Evolutionary conservation across 192 early-diverging fungal species (phyloP).

Genomic region (Phlyctochytrium arcticum): DNA sequence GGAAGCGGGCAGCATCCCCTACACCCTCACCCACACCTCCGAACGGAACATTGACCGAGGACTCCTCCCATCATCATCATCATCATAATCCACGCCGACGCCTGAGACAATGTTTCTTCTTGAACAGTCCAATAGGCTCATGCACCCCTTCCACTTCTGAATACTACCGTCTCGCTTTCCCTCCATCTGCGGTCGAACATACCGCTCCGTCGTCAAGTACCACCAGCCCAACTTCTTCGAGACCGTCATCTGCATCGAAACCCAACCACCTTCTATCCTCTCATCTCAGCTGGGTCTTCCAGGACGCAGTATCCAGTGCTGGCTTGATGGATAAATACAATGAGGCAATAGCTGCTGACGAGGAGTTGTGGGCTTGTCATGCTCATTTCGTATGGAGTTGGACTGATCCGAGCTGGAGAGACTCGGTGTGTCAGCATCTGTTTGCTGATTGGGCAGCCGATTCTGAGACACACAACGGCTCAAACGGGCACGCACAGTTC

Average conservation of each 20-base stretch:
- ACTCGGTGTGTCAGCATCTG: background rate
- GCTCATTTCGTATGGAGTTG: constrained; percentile 8
- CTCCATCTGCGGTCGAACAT: no score
- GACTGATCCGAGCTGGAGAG: constrained; percentile 3
- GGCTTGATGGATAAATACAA: background rate
- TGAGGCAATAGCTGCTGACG: background rate
- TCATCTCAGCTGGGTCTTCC: background rate
- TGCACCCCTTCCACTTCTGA: constrained; percentile 19
- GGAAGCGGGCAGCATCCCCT: no score
- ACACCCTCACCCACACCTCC: no score
- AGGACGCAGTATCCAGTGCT: background rate
- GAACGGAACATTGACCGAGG: no score
- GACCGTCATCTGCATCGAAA: no score
- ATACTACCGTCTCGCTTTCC: constrained; percentile 4
- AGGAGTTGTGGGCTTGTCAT: constrained; percentile 20
- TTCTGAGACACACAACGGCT: no score
- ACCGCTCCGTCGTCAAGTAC: no score
- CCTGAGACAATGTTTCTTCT: constrained; percentile 5
- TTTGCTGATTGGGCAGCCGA: constrained; percentile 11
- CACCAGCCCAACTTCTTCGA: no score
- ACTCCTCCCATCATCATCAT: no score
- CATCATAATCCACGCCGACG: constrained; percentile 3
- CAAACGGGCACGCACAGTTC: background rate
- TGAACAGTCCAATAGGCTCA: background rate
- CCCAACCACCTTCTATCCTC: no score